Conservation (phyloP, 2,329 filamentous ascomycete genomes). For the Emergomyces pasteurianus region DNA sequence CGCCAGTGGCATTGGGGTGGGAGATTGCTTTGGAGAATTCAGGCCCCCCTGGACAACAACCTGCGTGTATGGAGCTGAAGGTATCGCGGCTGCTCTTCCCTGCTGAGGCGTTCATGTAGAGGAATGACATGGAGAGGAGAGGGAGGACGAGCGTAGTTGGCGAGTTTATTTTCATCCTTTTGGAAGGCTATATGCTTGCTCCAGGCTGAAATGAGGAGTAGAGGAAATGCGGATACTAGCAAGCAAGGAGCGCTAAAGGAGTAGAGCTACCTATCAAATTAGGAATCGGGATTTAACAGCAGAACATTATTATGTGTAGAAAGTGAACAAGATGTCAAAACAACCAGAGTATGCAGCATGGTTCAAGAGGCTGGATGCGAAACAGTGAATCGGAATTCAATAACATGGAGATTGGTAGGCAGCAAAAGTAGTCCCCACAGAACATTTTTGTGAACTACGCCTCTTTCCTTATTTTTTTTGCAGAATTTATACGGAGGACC, state of each 20-base stretch:
- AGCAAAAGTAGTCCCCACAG: neutral
- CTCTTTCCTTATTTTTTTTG: neutral
- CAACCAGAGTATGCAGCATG: neutral
- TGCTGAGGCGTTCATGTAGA: neutral
- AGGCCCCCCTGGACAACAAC: neutral
- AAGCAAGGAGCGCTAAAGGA: neutral
- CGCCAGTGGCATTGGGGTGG: neutral
- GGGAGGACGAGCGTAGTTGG: neutral
- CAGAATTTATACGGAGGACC: neutral
- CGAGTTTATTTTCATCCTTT: neutral
- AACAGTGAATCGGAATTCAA: neutral
- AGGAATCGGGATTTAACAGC: neutral
- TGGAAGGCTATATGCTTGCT: neutral
- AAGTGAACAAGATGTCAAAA: neutral
- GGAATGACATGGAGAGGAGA: neutral
- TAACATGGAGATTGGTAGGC: neutral
- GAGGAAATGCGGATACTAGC: neutral
- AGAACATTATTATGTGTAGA: neutral
- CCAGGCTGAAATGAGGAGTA: neutral
- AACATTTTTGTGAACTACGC: neutral
- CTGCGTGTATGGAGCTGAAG: neutral
- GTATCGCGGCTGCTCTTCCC: neutral
- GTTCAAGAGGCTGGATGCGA: neutral
- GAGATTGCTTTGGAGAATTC: neutral
- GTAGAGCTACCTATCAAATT: neutral